phyloP scores from a whole-genome alignment of 2,329 filamentous ascomycete genomes.

The Ophiostoma angusticollis region DNA sequence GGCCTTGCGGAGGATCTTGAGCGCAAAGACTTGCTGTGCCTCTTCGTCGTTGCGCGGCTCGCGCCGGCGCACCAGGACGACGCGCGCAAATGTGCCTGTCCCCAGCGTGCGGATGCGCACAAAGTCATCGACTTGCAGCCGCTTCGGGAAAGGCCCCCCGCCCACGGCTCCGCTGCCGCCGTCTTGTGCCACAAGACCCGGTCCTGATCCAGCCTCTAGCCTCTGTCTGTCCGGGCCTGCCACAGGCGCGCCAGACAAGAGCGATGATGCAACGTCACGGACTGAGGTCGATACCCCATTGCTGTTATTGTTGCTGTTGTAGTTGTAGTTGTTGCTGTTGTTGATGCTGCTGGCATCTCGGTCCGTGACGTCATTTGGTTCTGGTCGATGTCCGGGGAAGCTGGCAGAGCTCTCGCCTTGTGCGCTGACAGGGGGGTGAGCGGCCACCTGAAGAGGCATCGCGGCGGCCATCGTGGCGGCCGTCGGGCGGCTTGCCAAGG shows the following conservation, averaged over 20 bases:
- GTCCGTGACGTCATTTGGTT: constrained; percentile 9
- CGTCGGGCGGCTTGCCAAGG: no score
- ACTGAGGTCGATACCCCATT: no score
- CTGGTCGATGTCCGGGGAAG: not conserved
- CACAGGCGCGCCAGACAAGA: no score
- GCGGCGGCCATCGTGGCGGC: no score
- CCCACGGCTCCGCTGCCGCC: not conserved
- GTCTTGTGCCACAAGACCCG: no score
- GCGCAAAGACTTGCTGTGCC: constrained; percentile 57
- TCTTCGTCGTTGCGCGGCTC: constrained; percentile 35
- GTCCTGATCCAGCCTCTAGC: no score
- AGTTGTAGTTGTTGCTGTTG: not conserved
- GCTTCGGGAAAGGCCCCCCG: constrained; percentile 1
- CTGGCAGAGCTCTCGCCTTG: not conserved
- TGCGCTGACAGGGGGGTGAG: not conserved
- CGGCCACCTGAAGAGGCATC: not conserved
- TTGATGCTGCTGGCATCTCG: not conserved
- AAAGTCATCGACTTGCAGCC: constrained; percentile 46
- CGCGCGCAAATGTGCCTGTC: constrained; percentile 74
- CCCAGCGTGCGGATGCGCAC: constrained; percentile 62
- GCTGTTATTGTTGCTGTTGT: not conserved
- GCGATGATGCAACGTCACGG: no score
- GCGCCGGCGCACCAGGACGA: constrained; percentile 61
- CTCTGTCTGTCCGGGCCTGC: not conserved
- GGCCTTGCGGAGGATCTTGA: constrained; percentile 65